Conservation (phyloP, 768 basidiomycete species). For the Psilocybe tampanensis region DNA sequence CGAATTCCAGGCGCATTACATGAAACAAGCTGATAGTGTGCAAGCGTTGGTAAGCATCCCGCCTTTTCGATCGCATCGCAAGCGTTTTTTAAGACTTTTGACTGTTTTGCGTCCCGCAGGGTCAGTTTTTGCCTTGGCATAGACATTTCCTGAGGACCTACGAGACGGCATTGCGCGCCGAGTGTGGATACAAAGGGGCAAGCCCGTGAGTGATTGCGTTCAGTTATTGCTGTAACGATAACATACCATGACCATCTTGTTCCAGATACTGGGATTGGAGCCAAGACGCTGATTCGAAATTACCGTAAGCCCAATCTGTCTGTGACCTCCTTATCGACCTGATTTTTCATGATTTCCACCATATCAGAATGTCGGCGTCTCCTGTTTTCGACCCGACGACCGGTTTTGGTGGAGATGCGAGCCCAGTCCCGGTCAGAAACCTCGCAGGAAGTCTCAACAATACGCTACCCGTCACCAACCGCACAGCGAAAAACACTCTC, state of each 20-base stretch:
- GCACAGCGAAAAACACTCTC: too few species aligned
- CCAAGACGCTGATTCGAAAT: constrained; percentile 29
- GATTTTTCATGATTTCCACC: not conserved
- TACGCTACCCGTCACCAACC: too few species aligned
- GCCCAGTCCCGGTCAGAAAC: constrained; percentile 16
- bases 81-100: not conserved
- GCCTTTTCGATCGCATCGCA: not conserved
- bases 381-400: constrained; percentile 36
- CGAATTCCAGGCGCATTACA: constrained; percentile 41
- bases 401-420: constrained; percentile 42
- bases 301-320: constrained; percentile 5
- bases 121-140: constrained; percentile 41
- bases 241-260: not conserved
- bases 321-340: not conserved
- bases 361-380: constrained; percentile 31
- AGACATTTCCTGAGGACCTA: constrained; percentile 31
- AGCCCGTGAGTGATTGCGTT: constrained; percentile 27
- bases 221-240: not conserved
- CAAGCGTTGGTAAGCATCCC: constrained; percentile 33
- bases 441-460: too few species aligned
- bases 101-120: constrained; percentile 22
- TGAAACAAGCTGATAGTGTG: constrained; percentile 27
- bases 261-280: constrained; percentile 45
- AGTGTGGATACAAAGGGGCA: constrained; percentile 38
- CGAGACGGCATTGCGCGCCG: constrained; percentile 33